These are phyloP conservation scores for Suhomyces kunorum DNA, from an alignment of 1,139 yeast species.

Conservation along the genomic window DNA sequence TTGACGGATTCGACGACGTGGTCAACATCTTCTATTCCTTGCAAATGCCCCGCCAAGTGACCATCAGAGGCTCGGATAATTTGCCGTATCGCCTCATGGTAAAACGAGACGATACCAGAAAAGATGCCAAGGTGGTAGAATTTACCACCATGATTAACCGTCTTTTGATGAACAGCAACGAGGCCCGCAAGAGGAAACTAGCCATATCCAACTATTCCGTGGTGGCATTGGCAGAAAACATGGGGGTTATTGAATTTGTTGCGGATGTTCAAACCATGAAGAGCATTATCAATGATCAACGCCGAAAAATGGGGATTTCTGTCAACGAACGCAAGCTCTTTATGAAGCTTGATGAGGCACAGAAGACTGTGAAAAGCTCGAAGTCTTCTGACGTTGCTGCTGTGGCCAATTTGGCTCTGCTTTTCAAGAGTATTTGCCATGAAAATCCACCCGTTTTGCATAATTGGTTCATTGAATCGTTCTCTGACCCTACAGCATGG, in stretches of 20 bases:
- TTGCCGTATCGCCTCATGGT: slow-evolving; percentile 70
- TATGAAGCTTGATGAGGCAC: slow-evolving; percentile 42
- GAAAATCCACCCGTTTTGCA: slow-evolving; percentile 75
- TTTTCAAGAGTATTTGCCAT: slow-evolving; percentile 34
- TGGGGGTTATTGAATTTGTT: slow-evolving; percentile 95
- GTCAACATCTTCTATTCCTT: slow-evolving; percentile 76
- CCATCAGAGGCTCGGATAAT: slow-evolving; percentile 79
- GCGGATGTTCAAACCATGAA: slow-evolving; percentile 80
- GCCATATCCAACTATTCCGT: slow-evolving; percentile 84
- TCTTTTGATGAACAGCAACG: slow-evolving; percentile 63
- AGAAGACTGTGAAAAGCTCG: slow-evolving; percentile 34
- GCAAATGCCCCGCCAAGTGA: slow-evolving; percentile 83
- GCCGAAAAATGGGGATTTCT: slow-evolving; percentile 38
- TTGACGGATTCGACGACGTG: slow-evolving; percentile 56
- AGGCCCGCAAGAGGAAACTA: slow-evolving; percentile 70
- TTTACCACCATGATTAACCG: slow-evolving; percentile 86
- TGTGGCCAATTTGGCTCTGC: slow-evolving; percentile 22
- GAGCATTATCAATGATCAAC: slow-evolving; percentile 54
- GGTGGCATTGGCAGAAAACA: slow-evolving; percentile 79
- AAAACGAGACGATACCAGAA: slow-evolving; percentile 90
- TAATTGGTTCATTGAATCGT: slow-evolving; percentile 84
- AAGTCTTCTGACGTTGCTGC: slow-evolving; percentile 21
- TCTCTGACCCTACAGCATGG: slow-evolving; percentile 91
- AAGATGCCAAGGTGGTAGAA: slow-evolving; percentile 93
- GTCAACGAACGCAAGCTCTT: slow-evolving; percentile 38